Evolutionary conservation across 306 rosid genomes (phyloP).

Genomic region (Bauhinia variegata): DNA sequence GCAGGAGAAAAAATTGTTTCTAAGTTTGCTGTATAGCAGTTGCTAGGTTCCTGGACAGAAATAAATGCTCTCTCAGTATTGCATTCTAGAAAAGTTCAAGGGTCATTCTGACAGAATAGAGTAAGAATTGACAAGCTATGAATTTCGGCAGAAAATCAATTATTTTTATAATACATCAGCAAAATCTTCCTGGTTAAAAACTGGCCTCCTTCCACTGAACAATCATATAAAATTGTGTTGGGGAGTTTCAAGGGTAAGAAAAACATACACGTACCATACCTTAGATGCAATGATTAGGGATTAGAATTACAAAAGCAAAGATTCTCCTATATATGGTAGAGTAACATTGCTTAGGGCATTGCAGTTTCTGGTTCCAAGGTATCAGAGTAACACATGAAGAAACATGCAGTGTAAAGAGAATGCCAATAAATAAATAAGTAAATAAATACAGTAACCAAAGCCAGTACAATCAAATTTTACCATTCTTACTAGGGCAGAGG

Average conservation of each 20-base stretch:
- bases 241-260: background rate
- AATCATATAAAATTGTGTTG: background rate
- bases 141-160: too few relatives aligned
- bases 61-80: conserved; percentile 14
- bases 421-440: background rate
- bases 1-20: conserved; percentile 84
- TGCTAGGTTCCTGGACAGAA: conserved; percentile 58
- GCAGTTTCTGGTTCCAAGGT: conserved; percentile 10
- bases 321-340: background rate
- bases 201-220: too few relatives aligned
- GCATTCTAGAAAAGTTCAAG: conserved; percentile 12
- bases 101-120: background rate
- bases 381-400: conserved; percentile 27
- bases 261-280: conserved; percentile 1
- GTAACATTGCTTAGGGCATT: conserved; percentile 9
- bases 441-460: conserved; percentile 13
- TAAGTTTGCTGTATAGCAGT: conserved; percentile 48
- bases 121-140: background rate
- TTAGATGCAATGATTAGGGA: conserved; percentile 10
- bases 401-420: background rate
- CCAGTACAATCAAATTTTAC: conserved; percentile 47
- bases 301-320: background rate
- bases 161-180: too few relatives aligned
- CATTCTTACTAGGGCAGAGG: conserved; percentile 49
- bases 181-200: too few relatives aligned